These are phyloP conservation scores for Populus trichocarpa DNA, from an alignment of 441 rosid species.

Conservation along the genomic window DNA sequence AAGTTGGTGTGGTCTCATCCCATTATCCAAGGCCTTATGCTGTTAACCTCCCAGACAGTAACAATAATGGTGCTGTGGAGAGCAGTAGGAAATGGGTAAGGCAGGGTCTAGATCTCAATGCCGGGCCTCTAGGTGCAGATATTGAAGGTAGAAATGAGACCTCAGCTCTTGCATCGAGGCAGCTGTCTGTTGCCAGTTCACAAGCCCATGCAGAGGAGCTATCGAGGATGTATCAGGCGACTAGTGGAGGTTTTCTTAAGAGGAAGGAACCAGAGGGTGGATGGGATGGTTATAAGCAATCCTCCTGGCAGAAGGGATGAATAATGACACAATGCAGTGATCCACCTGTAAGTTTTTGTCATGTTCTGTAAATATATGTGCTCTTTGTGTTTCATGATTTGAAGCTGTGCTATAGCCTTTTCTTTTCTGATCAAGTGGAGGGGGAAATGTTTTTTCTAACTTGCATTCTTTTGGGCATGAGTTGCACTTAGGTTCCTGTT, in stretches of 20 bases:
- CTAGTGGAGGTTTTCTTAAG: constrained; percentile 27
- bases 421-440: not conserved
- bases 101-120: constrained; percentile 42
- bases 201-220: constrained; percentile 34
- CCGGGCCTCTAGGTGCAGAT: constrained; percentile 41
- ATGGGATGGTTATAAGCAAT: constrained; percentile 43
- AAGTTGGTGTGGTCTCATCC: constrained; percentile 31
- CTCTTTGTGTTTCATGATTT: not conserved
- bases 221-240: constrained; percentile 29
- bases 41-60: constrained; percentile 25
- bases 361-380: not conserved
- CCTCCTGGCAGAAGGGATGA: constrained; percentile 37
- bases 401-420: not conserved
- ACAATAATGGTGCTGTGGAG: constrained; percentile 13
- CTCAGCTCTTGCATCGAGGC: constrained; percentile 24
- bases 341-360: constrained; percentile 45
- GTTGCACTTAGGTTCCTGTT: not conserved
- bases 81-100: constrained; percentile 40
- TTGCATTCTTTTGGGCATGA: not conserved
- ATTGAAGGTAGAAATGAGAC: constrained; percentile 36
- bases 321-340: constrained; percentile 24
- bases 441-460: not conserved
- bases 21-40: constrained; percentile 37
- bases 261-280: constrained; percentile 51
- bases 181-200: constrained; percentile 28